Evolutionary conservation across 2,329 filamentous ascomycete species (phyloP).

Genomic region (Cyphellophora attinorum): DNA sequence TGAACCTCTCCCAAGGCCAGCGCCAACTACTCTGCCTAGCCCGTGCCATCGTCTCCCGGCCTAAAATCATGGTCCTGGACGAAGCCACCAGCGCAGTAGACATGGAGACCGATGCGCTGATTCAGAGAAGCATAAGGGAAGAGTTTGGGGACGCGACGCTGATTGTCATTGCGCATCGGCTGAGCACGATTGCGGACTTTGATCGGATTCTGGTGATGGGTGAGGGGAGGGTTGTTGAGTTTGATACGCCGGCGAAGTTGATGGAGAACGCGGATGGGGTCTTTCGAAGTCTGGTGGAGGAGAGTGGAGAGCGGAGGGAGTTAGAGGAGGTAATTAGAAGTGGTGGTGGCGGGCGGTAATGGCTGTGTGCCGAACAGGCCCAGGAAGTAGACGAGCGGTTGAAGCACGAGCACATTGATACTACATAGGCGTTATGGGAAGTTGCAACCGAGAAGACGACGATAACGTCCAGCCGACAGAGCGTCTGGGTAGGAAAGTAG

Average conservation of each 20-base stretch:
- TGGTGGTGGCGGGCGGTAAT: no score
- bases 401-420: no score
- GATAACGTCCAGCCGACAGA: no score
- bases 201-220: conserved; percentile 64
- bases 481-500: no score
- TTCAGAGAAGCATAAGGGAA: conserved; percentile 63
- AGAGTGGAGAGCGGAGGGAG: conserved; percentile 26
- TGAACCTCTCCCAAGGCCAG: conserved; percentile 68
- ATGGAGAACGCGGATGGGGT: conserved; percentile 43
- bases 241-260: conserved; percentile 53
- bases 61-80: conserved; percentile 70
- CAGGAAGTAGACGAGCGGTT: no score
- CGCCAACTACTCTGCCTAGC: conserved; percentile 67
- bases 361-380: no score
- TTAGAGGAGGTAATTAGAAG: conserved; percentile 21
- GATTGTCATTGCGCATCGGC: conserved; percentile 64
- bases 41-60: conserved; percentile 60
- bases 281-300: conserved; percentile 48
- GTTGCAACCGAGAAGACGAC: no score
- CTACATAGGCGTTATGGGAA: no score
- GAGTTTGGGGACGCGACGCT: conserved; percentile 61
- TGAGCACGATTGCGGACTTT: conserved; percentile 70
- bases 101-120: conserved; percentile 64
- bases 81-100: conserved; percentile 73
- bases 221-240: conserved; percentile 59